Percentiles rank a stretch among this genome's conserved stretches.
Evolutionary conservation across 2,329 filamentous ascomycete genomes (phyloP).

Genomic region (Trichoderma atroviride): DNA sequence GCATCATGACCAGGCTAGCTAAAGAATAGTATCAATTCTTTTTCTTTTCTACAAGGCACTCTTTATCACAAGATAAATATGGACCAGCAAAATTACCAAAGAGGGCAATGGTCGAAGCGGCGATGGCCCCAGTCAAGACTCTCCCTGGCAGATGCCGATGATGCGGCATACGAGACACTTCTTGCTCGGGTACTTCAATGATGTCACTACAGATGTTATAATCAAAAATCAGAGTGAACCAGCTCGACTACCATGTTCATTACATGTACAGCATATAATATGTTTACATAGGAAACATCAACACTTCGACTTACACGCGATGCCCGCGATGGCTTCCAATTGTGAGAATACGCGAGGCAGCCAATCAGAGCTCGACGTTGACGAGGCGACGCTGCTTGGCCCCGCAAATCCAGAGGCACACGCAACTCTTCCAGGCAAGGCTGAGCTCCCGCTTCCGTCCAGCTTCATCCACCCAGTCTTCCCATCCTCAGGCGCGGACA

Average conservation of each 20-base stretch:
- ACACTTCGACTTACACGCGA: neutral
- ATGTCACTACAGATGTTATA: neutral
- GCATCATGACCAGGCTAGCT: neutral
- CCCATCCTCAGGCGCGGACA: neutral
- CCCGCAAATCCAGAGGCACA: conserved; percentile 2
- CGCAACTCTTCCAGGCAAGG: conserved; percentile 19
- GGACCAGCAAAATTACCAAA: neutral
- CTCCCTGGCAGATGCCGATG: neutral
- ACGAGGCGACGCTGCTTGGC: neutral
- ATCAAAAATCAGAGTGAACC: neutral
- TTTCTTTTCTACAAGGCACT: neutral
- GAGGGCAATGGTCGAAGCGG: too few relatives aligned
- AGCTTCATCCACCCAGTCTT: conserved; percentile 1
- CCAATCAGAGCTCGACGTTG: neutral
- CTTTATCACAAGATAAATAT: neutral
- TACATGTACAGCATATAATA: neutral
- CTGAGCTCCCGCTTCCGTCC: conserved; percentile 6
- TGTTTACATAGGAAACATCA: neutral
- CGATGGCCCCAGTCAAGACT: too few relatives aligned
- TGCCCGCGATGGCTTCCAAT: neutral
- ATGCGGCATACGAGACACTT: neutral
- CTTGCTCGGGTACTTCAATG: neutral
- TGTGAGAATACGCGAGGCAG: neutral
- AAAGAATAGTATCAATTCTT: neutral
- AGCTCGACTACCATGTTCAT: neutral